Conservation (phyloP, 768 basidiomycete species). For the Leucosporidium creatinivorum region DNA sequence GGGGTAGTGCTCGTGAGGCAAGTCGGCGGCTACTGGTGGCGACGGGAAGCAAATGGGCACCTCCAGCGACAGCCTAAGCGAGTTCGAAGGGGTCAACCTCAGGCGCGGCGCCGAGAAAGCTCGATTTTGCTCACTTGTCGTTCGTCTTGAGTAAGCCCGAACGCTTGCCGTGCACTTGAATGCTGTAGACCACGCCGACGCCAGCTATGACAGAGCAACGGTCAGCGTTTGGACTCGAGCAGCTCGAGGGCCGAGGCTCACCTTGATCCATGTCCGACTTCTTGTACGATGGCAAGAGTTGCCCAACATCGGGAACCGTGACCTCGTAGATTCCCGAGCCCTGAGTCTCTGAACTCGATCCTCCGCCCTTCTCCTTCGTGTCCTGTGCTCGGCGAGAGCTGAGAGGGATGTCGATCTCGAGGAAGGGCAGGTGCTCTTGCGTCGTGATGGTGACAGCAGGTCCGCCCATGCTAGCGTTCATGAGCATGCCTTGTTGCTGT, state of each 20-base stretch:
- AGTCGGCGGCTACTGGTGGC: too few species aligned
- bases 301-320: not conserved
- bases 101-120: too few species aligned
- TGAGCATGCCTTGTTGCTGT: slow-evolving; percentile 12
- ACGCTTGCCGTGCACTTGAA: slow-evolving; percentile 7
- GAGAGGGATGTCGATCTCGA: slow-evolving; percentile 16
- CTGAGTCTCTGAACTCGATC: too few species aligned
- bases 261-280: not conserved
- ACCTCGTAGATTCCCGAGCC: slow-evolving; percentile 18
- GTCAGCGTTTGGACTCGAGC: not conserved
- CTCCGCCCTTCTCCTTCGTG: not conserved
- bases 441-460: slow-evolving; percentile 6
- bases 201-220: not conserved
- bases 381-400: not conserved
- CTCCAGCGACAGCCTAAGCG: not conserved
- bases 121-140: slow-evolving; percentile 6
- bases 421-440: slow-evolving; percentile 1
- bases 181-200: slow-evolving; percentile 1
- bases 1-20: not conserved
- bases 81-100: not conserved
- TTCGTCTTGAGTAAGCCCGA: slow-evolving; percentile 13
- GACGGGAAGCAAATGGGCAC: slow-evolving; percentile 10
- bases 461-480: slow-evolving; percentile 1
- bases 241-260: not conserved
- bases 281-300: slow-evolving; percentile 2